Evolutionary conservation across 768 basidiomycete genomes (phyloP), one percentile per base, ranked within the genome.

Genomic region (Russula dissimulans): DNA sequence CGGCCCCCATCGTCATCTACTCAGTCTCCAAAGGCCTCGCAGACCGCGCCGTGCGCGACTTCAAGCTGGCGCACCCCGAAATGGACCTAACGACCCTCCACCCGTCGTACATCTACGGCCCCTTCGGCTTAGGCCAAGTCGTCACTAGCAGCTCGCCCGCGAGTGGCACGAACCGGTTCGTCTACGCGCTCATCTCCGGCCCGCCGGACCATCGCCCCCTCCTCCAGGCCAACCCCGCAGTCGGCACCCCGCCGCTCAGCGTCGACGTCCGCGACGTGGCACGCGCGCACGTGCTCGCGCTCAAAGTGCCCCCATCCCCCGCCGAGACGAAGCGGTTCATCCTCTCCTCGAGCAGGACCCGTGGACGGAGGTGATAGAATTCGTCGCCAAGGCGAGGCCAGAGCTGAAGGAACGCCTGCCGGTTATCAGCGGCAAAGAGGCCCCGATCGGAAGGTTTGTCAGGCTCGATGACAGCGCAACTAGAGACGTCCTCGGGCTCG

Each of bases 11-110:
- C 43, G 67, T 72, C 41, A 67, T 67, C 15, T 81, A 79, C 61
- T 50, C 60, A 7, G 71, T 72, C 12, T 71, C 76, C 14, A 79
- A 79, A 64, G 71, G 66, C 1, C 59, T 71, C 11, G 65, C 71
- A 4, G 71, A 72, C 56, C 57, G 18, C 5, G 65, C 67, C 3
- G 66, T 64, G 7, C 68, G 68, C 65, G 55, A 64, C 18, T 72
- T 69, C 55, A 67, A 65, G 3, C 62, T 57, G 4, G 56, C 65
- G n/a, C 69, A 72, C 55, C 65, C 65, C 5, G 61, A 66, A 0
- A 3, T 69, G 11, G 70, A 71, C 57, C 17, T 72, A 12, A 65
- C 69, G 3, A 61, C 69, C 14, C 62, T 73, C 50, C 67, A 70
- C 36, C 71, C 71, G 9, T 67, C 71, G 0, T 70, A 72, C 63